Base-by-base conservation (phyloP, 2,329 filamentous ascomycete species). In the Phaeomoniella chlamydospora region DNA sequence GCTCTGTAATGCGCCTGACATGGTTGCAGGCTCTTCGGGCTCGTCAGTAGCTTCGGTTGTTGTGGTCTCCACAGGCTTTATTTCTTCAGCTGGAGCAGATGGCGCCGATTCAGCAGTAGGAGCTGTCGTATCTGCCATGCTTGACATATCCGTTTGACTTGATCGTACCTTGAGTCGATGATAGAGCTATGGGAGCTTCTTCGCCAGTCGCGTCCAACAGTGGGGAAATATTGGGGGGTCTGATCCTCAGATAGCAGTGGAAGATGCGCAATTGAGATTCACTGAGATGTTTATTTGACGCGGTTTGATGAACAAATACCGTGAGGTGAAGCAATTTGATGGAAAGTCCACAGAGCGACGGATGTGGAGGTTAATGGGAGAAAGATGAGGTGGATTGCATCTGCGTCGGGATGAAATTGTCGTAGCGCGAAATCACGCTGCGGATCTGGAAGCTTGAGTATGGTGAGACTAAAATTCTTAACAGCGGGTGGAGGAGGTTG, bases 181-280 rank as follows among this genome's bases (percentile, higher is more conserved):
- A 26, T n/a, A 26, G 22, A 26, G 9, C 22, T 26, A n/a, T 26
- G 22, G 9, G 19, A 22, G 16, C 37, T 34, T 29, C 36, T 19
- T 26, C 36, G 22, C 30, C 42, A 45, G 47, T 48, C 43, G 47
- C 47, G 43, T 47, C 45, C 14, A 43, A 43, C 43, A 43, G 43
- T 44, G 44, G 45, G 34, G 45, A 39, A 33, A 43, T 43, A 37
- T 39, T 39, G 31, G 39, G 10, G 13, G n/a, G 18, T 14, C 13
- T 12, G 9, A 26, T 9, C 9, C n/a, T 26, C 22, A 26, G 22
- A 26, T 26, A 26, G 6, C 9, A 26, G 22, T 26, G n/a, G n/a
- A n/a, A 26, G 22, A 26, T 26, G 22, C 22, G 22, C 22, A 26
- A 26, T 26, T n/a, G 22, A 26, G 22, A 26, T 26, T 6, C 6